Percentiles rank a stretch among this genome's conserved stretches.
Evolutionary conservation across 2,329 filamentous ascomycete genomes (phyloP).

Genomic region (Fusarium dimerum): DNA sequence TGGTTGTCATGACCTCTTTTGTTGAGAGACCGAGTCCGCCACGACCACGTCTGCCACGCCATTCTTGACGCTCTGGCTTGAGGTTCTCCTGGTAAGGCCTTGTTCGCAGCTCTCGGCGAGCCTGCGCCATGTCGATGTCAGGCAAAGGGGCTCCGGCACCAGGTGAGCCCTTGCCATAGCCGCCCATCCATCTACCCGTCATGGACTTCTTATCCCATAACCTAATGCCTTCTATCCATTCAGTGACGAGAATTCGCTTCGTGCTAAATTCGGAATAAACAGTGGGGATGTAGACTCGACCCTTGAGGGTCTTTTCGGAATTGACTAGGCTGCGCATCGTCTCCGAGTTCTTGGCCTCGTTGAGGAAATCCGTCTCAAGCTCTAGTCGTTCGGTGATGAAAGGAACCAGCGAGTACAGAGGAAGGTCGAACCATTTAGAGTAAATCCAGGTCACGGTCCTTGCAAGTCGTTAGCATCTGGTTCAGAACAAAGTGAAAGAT

Average conservation of each 20-base stretch:
- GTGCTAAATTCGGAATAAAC: conserved; percentile 83
- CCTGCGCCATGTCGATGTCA: conserved; percentile 47
- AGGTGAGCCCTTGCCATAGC: conserved; percentile 73
- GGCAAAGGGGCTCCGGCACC: conserved; percentile 70
- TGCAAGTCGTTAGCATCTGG: conserved; percentile 14
- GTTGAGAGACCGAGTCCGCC: conserved; percentile 83
- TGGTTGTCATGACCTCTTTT: conserved; percentile 91
- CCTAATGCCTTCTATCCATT: conserved; percentile 95
- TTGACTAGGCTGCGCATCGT: conserved; percentile 78
- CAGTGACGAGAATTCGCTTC: conserved; percentile 84
- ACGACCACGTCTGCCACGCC: conserved; percentile 70
- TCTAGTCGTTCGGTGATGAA: conserved; percentile 91
- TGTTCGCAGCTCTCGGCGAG: conserved; percentile 48
- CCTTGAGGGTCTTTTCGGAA: conserved; percentile 72
- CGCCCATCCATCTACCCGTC: conserved; percentile 75
- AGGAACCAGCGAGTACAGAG: conserved; percentile 85
- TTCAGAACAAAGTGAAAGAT: not conserved
- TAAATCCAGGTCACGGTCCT: conserved; percentile 81
- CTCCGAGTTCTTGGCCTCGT: conserved; percentile 86
- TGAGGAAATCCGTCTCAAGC: conserved; percentile 91
- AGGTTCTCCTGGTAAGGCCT: conserved; percentile 59
- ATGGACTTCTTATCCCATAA: conserved; percentile 90
- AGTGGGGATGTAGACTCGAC: conserved; percentile 83
- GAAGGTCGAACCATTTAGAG: conserved; percentile 88
- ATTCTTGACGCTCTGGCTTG: conserved; percentile 79